Base-by-base conservation (phyloP, 768 basidiomycete species). In the Amanita brunnescens region DNA sequence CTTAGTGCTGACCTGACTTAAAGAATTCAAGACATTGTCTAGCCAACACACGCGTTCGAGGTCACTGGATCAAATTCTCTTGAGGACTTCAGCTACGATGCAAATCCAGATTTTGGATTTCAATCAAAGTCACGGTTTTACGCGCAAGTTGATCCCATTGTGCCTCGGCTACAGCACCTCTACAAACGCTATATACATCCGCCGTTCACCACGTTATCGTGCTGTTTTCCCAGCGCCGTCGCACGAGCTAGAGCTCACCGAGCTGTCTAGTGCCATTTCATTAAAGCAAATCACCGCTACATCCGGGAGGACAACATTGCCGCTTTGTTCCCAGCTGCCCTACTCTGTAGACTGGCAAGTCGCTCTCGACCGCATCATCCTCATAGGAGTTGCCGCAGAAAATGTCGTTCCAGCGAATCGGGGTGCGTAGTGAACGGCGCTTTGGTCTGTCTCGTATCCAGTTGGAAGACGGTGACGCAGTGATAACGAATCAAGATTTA, bases 1-100 rank as follows among this genome's bases (percentile, higher is more conserved):
- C 79, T 96, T 2, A 95, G 95, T 2, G 84, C 81, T 13, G 89
- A 95, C 58, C 68, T 98, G 9, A 78, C 81, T 2, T 62, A 62
- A 12, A 78, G 77, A 55, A 84, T 99, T 43, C 84, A 93, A 57
- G 76, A 76, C 8, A 67, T 82, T 30, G 67, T 81, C 4, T 71
- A 77, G 20, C 79, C 89, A 0, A 79, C 80, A 0, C 69, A 79
- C 51, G 65, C 86, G 20, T 89, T 79, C 66, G 71, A 76, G 34
- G 64, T 83, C 50, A 69, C 70, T 53, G 52, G 59, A 1, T 62
- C 67, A 0, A 56, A 59, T 9, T 55, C 59, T 29, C 64, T 66
- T 18, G 33, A 52, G 52, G 58, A n/a, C 61, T 30, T 34, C 35
- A 10, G 16, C 51, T 29, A 16, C 32, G n/a, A n/a, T n/a, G n/a